Conservation (phyloP, 345 rosid species). For the Gossypium stocksii region DNA sequence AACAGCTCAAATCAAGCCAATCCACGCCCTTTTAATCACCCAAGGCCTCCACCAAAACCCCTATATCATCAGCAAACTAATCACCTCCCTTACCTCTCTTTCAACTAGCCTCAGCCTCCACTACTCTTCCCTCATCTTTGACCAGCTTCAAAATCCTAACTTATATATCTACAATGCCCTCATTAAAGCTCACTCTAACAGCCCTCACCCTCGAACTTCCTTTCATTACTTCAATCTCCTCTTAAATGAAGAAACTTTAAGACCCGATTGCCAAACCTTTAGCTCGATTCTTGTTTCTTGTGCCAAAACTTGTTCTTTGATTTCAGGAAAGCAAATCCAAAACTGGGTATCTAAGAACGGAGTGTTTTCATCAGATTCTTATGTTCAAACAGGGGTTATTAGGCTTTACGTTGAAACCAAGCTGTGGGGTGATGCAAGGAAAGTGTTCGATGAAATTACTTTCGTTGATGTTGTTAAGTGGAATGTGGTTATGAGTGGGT, state of each 20-base stretch:
- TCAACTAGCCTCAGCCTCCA: slow-evolving; percentile 29
- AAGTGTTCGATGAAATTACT: slow-evolving; percentile 55
- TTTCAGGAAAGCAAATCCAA: slow-evolving; percentile 38
- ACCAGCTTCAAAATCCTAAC: slow-evolving; percentile 28
- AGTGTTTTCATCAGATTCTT: slow-evolving; percentile 35
- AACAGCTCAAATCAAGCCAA: slow-evolving; percentile 31
- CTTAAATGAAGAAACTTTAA: slow-evolving; percentile 22
- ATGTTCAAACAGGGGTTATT: slow-evolving; percentile 43
- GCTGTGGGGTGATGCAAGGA: slow-evolving; percentile 32
- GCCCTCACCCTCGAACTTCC: slow-evolving; percentile 32
- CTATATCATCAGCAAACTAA: slow-evolving; percentile 43
- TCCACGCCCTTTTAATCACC: slow-evolving; percentile 38
- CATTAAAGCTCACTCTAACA: slow-evolving; percentile 43
- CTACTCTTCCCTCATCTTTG: slow-evolving; percentile 39
- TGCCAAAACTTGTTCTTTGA: slow-evolving; percentile 24
- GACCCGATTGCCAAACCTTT: slow-evolving; percentile 44
- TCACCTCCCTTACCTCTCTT: slow-evolving; percentile 34
- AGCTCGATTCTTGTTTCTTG: slow-evolving; percentile 41
- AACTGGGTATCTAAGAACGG: slow-evolving; percentile 46
- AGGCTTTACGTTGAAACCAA: slow-evolving; percentile 27
- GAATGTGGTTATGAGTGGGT: slow-evolving; percentile 53
- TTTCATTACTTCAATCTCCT: slow-evolving; percentile 37
- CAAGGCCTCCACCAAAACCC: slow-evolving; percentile 34
- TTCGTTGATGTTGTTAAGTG: slow-evolving; percentile 45
- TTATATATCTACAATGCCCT: slow-evolving; percentile 42